Base-by-base conservation (phyloP, 2,329 filamentous ascomycete genomes). In the Dactylellina leptospora region DNA sequence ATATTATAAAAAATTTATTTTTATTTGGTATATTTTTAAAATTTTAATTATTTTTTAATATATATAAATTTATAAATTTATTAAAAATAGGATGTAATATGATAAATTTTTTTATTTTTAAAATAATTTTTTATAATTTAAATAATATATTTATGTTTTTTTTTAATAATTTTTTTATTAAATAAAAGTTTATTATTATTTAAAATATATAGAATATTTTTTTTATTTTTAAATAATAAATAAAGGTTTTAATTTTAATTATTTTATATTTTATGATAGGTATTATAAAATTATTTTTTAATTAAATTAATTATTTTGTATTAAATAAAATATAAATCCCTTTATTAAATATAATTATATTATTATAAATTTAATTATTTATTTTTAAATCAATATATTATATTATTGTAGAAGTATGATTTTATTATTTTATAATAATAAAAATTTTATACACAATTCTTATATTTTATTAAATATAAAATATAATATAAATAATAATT, bases 301-400 rank as follows among this genome's bases (percentile, higher is more conserved):
- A n/a, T 18, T 2, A 22, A 10, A 30, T 18, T 2, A 30, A 53
- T 22, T 36, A 13, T 9, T 30, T 25, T 30, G 22, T 1, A 53
- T 8, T 22, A 2, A 1, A 10, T 5, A 53, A 18, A 30, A 18
- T 53, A n/a, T 48, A 27, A 27, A 30, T 8, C 4, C 22, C 10
- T 2, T 33, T 18, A 9, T 30, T 25, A 42, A 38, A 42, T 9
- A 5, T 55, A 13, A 25, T 11, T 22, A 22, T n/a, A 13, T 10
- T 20, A 25, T 55, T 42, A 38, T 38, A 33, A n/a, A 38, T 30
- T 55, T 38, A 42, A 38, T 58, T 44, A 45, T 33, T n/a, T 44
- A 33, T 55, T 16, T 16, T n/a, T 38, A 33, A 44, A 55, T 42
- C 6, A 42, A 55, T 18, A 33, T 36, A 53, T 38, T 53, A 33